phyloP scores from a whole-genome alignment of 495 filamentous ascomycete genomes.

The Xylaria cubensis region DNA sequence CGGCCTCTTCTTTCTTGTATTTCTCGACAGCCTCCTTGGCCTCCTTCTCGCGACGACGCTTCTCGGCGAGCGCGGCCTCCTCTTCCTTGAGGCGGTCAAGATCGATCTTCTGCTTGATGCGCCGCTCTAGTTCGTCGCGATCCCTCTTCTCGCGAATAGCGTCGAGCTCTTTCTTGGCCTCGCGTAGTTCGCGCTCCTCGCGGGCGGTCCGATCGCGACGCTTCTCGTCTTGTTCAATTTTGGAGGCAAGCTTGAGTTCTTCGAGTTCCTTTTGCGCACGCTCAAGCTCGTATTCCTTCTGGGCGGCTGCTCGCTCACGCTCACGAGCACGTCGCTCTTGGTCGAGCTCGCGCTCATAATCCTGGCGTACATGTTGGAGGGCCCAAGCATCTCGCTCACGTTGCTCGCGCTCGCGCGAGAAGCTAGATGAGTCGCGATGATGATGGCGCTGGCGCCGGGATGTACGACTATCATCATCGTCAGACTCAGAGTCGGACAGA shows the following conservation, averaged over 20 bases:
- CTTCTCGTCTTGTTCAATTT: slow-evolving; percentile 51
- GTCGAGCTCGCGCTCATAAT: slow-evolving; percentile 39
- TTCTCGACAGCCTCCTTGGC: slow-evolving; percentile 63
- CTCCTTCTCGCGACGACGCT: slow-evolving; percentile 61
- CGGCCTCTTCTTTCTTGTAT: slow-evolving; percentile 61
- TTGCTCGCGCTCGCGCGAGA: slow-evolving; percentile 31
- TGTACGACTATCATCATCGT: slow-evolving; percentile 34
- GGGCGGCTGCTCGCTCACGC: slow-evolving; percentile 33
- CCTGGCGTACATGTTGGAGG: slow-evolving; percentile 34
- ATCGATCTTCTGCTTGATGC: slow-evolving; percentile 58
- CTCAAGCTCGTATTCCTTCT: slow-evolving; percentile 44
- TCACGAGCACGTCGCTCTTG: slow-evolving; percentile 31
- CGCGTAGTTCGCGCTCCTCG: slow-evolving; percentile 50
- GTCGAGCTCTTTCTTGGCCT: slow-evolving; percentile 56
- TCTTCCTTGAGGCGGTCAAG: slow-evolving; percentile 66
- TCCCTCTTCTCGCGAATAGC: slow-evolving; percentile 50
- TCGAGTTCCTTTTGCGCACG: slow-evolving; percentile 43
- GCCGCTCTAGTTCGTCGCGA: slow-evolving; percentile 53
- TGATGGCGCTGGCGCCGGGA: slow-evolving; percentile 34
- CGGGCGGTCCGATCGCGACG: slow-evolving; percentile 50
- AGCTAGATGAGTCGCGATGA: slow-evolving; percentile 36
- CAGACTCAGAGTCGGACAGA: slow-evolving; percentile 46
- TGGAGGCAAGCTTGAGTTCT: slow-evolving; percentile 40
- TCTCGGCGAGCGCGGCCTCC: slow-evolving; percentile 51
- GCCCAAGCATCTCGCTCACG: slow-evolving; percentile 28